Evolutionary conservation across 2,329 filamentous ascomycete genomes (phyloP), one percentile per base, ranked within the genome.

Genomic region (Talaromyces sp.): DNA sequence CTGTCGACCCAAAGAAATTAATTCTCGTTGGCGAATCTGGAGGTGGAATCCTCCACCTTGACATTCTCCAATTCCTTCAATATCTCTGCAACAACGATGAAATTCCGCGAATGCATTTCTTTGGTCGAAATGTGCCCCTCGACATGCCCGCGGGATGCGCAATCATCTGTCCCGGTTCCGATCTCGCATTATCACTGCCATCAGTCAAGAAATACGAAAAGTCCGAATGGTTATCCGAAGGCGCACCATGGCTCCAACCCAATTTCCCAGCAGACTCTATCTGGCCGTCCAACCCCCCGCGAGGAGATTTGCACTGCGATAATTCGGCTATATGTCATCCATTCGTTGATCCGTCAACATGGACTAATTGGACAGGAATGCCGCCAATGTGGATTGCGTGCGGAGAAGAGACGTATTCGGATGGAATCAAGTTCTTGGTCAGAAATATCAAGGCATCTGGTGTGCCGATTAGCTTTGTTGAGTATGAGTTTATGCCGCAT

Each of bases 361-460:
- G 40, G 25, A 37, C 53, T 2, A 28, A 56, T 36, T 56, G 53
- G 40, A 36, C 5, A 11, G 53, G 53, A 10, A 56, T 56, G 53
- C 40, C 53, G 8, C 53, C 40, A 33, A 56, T 56, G 53, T 56
- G 53, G 53, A 56, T 56, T 56, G 40, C 53, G n/a, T 56, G 53
- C 19, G 40, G 53, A 39, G 19, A 46, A 28, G 53, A 46, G 22
- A 56, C 53, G 17, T 43, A 45, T 21, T 56, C 53, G 21, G 53
- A 56, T 37, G 40, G 53, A 17, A 46, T 56, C 8, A 56, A 56
- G 28, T 56, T 56, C 10, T 40, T 56, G 19, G 40, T 43, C 2
- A 56, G 31, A 31, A 35, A 46, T 10, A 45, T 56, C 7, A 45
- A 36, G 17, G 53, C 13, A 8, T 56, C 53, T 25, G n/a, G 3